These are phyloP conservation scores for Colletotrichum aenigma DNA, from an alignment of 2,329 filamentous ascomycete genomes.

Conservation along the genomic window DNA sequence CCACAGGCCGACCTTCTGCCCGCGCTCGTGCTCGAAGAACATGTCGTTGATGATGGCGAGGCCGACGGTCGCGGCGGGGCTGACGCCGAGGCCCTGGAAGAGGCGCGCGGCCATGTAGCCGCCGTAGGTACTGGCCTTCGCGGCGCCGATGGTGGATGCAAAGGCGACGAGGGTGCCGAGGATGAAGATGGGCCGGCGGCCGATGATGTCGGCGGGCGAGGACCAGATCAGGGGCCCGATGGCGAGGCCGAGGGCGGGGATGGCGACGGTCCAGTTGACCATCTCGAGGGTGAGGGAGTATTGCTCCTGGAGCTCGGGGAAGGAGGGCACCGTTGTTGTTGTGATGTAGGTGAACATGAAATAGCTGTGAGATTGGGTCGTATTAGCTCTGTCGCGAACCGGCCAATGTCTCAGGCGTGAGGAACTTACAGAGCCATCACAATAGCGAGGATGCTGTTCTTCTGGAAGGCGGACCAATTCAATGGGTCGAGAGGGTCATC, in stretches of 20 bases:
- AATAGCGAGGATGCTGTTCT: slow-evolving; percentile 53
- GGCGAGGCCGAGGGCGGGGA: slow-evolving; percentile 53
- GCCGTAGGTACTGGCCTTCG: slow-evolving; percentile 39
- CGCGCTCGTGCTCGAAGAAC: slow-evolving; percentile 61
- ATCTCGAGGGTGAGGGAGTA: slow-evolving; percentile 49
- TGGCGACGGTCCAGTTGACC: slow-evolving; percentile 59
- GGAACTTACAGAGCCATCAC: slow-evolving; percentile 54
- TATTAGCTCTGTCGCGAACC: neutral
- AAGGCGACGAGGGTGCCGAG: slow-evolving; percentile 37
- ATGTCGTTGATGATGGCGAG: slow-evolving; percentile 59
- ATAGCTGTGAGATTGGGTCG: slow-evolving; percentile 38
- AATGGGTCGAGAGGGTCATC: slow-evolving; percentile 56
- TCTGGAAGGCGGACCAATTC: slow-evolving; percentile 53
- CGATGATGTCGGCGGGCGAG: slow-evolving; percentile 53
- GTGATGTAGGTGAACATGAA: slow-evolving; percentile 65
- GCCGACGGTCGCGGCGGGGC: slow-evolving; percentile 58
- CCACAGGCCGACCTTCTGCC: slow-evolving; percentile 60
- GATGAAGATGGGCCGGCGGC: slow-evolving; percentile 54
- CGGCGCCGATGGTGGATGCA: slow-evolving; percentile 35
- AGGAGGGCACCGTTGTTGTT: slow-evolving; percentile 60
- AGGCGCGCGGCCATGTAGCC: slow-evolving; percentile 63
- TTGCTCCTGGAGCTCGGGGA: slow-evolving; percentile 49
- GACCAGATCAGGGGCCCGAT: slow-evolving; percentile 56
- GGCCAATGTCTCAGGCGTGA: neutral
- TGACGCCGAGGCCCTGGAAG: slow-evolving; percentile 61